Evolutionary conservation across 192 early-diverging fungal species (phyloP), one percentile per base, ranked within the genome.

Genomic region (Coemansia asiatica): DNA sequence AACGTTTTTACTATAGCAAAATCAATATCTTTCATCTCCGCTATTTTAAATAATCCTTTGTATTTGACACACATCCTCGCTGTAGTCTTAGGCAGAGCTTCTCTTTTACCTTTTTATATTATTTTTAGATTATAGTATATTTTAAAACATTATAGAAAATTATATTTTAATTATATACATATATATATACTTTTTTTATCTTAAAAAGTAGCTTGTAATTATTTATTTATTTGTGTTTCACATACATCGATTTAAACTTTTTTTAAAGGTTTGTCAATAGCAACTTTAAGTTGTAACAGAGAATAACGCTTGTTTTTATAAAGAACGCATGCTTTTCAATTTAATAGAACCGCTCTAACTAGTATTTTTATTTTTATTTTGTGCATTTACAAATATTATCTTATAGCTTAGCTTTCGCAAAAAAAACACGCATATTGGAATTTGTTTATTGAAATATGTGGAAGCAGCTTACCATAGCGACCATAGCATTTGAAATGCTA

Each of bases 381-480:
- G 21, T 2, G 4, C 50, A 2, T 23, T 53, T 53, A 22, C 8
- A 23, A 50, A 7, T 23, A 50, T 50, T 50, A 16, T 50, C 27
- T 23, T 23, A 25, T 25, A 56, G 27, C n/a, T n/a, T n/a, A n/a
- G n/a, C n/a, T n/a, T n/a, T n/a, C n/a, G n/a, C n/a, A n/a, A n/a
- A n/a, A 19, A 9, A 33, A 5, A 28, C 29, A 33, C 27, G 26
- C 16, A 53, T 22, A 28, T 28, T 33, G 31, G 8, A 9, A 16
- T 25, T 13, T 31, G 28, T n/a, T 21, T 23, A 66, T 46, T 38
- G n/a, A 25, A 53, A 48, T 18, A 79, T 79, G 76, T 79, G 76
- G 76, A 79, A 64, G 48, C 55, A 70, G 25, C 36, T 79, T 48
- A 79, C 76, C 36, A 70, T 79, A 56, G 47, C 71, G 22, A 62